Evolutionary conservation across 176 grass and related monocot species (phyloP).

Genomic region (Triticum urartu): DNA sequence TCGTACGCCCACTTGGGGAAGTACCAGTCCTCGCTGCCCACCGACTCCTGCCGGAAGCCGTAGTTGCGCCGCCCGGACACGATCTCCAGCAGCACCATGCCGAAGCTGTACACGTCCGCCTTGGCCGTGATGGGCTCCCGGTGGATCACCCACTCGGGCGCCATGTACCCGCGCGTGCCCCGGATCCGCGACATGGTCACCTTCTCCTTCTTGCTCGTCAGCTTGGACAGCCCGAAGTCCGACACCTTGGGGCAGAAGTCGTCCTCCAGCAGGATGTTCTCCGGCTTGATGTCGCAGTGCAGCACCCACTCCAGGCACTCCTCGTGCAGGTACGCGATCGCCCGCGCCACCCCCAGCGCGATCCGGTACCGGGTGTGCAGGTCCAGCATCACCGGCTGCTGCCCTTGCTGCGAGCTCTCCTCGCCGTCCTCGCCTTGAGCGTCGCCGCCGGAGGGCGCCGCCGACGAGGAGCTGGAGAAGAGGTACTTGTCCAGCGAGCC

Average conservation of each 20-base stretch:
- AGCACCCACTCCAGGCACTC: slow-evolving; percentile 98
- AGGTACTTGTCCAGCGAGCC: slow-evolving; percentile 94
- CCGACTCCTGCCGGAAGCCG: slow-evolving; percentile 63
- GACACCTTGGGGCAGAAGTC: slow-evolving; percentile 95
- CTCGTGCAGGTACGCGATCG: slow-evolving; percentile 90
- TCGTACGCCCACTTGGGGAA: slow-evolving; percentile 92
- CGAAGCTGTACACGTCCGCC: slow-evolving; percentile 93
- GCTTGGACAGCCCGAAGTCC: slow-evolving; percentile 77
- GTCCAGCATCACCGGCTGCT: slow-evolving; percentile 32
- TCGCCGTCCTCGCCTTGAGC: neutral
- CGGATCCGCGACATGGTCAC: slow-evolving; percentile 87
- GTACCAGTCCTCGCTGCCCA: slow-evolving; percentile 92
- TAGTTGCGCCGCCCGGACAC: slow-evolving; percentile 77
- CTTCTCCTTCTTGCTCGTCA: slow-evolving; percentile 89
- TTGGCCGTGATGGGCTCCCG: slow-evolving; percentile 95
- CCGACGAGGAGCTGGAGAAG: slow-evolving; percentile 16
- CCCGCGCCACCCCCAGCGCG: slow-evolving; percentile 72
- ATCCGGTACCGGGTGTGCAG: slow-evolving; percentile 84
- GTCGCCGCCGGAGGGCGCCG: neutral
- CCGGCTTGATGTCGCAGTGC: slow-evolving; percentile 57
- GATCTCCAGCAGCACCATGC: slow-evolving; percentile 95
- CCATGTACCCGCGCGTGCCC: slow-evolving; percentile 86
- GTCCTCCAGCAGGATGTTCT: slow-evolving; percentile 67
- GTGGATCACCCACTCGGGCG: slow-evolving; percentile 92
- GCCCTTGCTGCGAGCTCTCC: neutral